Conservation (phyloP, 2,329 filamentous ascomycete genomes). For the Arthrinium phaeospermum region DNA sequence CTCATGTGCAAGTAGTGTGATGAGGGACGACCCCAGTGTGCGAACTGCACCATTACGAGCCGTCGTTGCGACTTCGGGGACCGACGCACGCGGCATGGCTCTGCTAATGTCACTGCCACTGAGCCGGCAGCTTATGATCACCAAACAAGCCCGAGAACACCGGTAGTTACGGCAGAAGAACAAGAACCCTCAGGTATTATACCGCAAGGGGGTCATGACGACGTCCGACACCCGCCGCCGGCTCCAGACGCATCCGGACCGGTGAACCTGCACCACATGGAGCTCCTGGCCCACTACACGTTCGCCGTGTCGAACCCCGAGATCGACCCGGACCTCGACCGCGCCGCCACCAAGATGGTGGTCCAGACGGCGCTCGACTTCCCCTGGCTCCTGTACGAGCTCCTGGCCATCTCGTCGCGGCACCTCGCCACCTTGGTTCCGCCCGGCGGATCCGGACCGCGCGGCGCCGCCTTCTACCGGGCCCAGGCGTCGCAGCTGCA, state of each 20-base stretch:
- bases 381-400: conserved; percentile 43
- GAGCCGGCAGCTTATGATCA: background rate
- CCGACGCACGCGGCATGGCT: background rate
- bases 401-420: conserved; percentile 44
- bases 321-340: conserved; percentile 24
- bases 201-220: background rate
- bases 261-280: conserved; percentile 42
- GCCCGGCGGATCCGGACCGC: background rate
- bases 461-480: background rate
- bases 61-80: conserved; percentile 34
- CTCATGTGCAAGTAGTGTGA: conserved; percentile 32
- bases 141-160: background rate
- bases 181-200: background rate
- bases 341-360: conserved; percentile 27
- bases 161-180: background rate
- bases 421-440: conserved; percentile 35
- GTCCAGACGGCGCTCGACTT: conserved; percentile 33
- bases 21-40: conserved; percentile 36
- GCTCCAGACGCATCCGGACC: background rate
- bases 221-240: no score
- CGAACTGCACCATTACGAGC: conserved; percentile 36
- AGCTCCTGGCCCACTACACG: conserved; percentile 42
- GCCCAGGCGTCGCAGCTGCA: conserved; percentile 37
- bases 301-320: conserved; percentile 34
- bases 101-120: background rate